Percentiles rank a stretch among this genome's conserved stretches.
Evolutionary conservation across 2,329 filamentous ascomycete species (phyloP).

Genomic region (Penicillium frequentans): DNA sequence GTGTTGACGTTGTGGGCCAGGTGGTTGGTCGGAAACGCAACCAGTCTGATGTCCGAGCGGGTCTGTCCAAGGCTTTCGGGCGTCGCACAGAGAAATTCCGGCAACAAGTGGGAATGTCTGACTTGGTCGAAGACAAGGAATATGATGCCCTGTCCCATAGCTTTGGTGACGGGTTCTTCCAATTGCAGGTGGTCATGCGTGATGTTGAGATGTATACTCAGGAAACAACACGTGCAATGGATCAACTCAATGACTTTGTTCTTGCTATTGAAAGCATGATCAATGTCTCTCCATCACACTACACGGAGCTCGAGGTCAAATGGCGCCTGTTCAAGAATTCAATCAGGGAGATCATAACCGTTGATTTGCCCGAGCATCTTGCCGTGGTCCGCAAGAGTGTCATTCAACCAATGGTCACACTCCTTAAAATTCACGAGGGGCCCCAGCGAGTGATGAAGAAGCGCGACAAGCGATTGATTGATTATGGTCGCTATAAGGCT

Average conservation of each 20-base stretch:
- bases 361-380: slow-evolving; percentile 80
- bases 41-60: slow-evolving; percentile 82
- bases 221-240: slow-evolving; percentile 76
- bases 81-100: slow-evolving; percentile 84
- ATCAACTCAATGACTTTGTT: slow-evolving; percentile 77
- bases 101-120: slow-evolving; percentile 64
- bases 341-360: slow-evolving; percentile 79
- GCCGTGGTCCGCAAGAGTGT: slow-evolving; percentile 74
- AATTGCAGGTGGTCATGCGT: slow-evolving; percentile 85
- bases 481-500: slow-evolving; percentile 80
- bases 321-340: slow-evolving; percentile 90
- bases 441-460: slow-evolving; percentile 91
- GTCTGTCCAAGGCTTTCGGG: slow-evolving; percentile 84
- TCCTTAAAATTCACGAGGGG: slow-evolving; percentile 77
- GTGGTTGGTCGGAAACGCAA: slow-evolving; percentile 84
- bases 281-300: slow-evolving; percentile 65
- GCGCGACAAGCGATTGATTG: slow-evolving; percentile 84
- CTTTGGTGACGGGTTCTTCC: slow-evolving; percentile 89
- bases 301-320: slow-evolving; percentile 86
- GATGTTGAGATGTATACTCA: slow-evolving; percentile 92
- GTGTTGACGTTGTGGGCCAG: slow-evolving; percentile 86
- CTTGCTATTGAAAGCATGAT: slow-evolving; percentile 82
- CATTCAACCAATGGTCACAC: slow-evolving; percentile 77
- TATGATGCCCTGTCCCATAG: slow-evolving; percentile 81
- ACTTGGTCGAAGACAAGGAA: slow-evolving; percentile 73